These are phyloP conservation scores for Penicillium sp. DNA, from an alignment of 2,329 filamentous ascomycete genomes.

Conservation along the genomic window DNA sequence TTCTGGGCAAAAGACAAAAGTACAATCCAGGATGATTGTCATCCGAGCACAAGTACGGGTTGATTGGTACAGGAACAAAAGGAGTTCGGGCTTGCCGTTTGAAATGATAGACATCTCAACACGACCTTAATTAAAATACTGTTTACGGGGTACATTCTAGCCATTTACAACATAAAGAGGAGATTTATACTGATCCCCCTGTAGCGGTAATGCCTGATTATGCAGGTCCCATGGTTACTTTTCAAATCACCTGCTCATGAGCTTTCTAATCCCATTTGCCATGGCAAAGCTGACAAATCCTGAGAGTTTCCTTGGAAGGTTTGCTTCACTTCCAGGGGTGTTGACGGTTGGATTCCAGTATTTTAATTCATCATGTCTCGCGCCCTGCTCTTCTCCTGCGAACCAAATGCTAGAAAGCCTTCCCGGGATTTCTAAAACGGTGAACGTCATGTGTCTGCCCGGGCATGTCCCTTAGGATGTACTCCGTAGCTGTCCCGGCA, in stretches of 20 bases:
- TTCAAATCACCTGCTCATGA: background rate
- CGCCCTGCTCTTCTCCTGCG: background rate
- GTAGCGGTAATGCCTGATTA: background rate
- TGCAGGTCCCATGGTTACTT: background rate
- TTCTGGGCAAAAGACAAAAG: background rate
- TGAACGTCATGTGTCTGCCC: background rate
- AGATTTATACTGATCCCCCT: background rate
- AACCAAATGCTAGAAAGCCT: background rate
- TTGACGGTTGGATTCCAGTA: background rate
- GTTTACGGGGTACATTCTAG: background rate
- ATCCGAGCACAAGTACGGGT: background rate
- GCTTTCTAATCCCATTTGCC: no score
- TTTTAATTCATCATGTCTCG: background rate
- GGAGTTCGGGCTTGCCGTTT: background rate
- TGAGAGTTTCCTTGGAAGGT: no score
- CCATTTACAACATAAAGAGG: background rate
- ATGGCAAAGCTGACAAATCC: background rate
- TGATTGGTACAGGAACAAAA: background rate
- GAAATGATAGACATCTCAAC: background rate
- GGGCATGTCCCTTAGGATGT: background rate
- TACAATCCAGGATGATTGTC: background rate
- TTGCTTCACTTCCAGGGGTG: background rate
- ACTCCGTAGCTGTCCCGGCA: background rate
- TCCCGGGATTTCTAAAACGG: background rate
- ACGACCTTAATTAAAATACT: background rate